Evolutionary conservation across 2,329 filamentous ascomycete species (phyloP).

Genomic region (Bipolaris victoriae): DNA sequence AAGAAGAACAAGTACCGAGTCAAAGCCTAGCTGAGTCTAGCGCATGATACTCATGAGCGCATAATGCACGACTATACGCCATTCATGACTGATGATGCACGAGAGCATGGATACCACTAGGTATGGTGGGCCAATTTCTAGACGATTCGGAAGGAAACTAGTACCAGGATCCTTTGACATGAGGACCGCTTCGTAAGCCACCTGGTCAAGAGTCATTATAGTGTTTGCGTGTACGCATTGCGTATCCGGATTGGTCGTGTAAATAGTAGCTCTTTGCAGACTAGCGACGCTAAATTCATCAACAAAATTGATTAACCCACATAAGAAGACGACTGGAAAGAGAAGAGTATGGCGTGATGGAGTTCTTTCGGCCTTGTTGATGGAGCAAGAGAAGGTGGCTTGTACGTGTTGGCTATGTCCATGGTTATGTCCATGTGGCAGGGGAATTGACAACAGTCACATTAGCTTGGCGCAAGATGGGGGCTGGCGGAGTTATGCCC

Average conservation of each 20-base stretch:
- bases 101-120: constrained; percentile 30
- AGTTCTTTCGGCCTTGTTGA: no score
- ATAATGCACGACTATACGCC: constrained; percentile 7
- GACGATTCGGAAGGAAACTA: constrained; percentile 59
- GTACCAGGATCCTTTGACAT: constrained; percentile 50
- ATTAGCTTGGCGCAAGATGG: no score
- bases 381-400: no score
- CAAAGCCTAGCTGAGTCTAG: constrained; percentile 4
- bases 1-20: background rate
- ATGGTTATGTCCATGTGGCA: no score
- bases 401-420: no score
- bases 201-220: background rate
- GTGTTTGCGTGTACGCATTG: background rate
- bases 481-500: background rate
- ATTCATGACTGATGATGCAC: constrained; percentile 9
- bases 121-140: constrained; percentile 66
- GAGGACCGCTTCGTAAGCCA: background rate
- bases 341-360: no score
- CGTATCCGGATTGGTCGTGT: no score
- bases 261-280: no score
- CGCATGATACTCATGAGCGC: constrained; percentile 5
- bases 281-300: no score
- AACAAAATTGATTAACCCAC: no score
- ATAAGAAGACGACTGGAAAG: no score
- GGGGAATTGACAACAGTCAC: no score